Conservation (phyloP, 768 basidiomycete genomes). For the Leucocoprinus leucothites region DNA sequence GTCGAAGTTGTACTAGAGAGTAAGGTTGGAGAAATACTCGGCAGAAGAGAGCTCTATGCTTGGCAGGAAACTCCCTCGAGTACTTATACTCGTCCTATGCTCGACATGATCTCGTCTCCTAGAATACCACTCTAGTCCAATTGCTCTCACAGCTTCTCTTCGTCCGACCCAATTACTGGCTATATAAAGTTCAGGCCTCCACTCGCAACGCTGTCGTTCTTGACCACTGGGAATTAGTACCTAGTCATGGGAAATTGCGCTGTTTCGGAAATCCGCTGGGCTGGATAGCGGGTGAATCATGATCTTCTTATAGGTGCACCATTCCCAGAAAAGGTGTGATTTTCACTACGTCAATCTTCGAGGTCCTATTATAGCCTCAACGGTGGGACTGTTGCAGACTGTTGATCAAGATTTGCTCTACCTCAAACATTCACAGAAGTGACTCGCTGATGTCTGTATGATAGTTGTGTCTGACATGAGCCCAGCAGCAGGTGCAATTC, state of each 20-base stretch:
- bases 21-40: not conserved
- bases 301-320: constrained; percentile 1
- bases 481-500: no score
- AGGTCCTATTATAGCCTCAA: not conserved
- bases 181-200: not conserved
- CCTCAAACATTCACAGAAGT: not conserved
- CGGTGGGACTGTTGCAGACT: not conserved
- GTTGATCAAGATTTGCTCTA: not conserved
- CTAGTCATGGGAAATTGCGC: not conserved
- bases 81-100: constrained; percentile 5
- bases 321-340: constrained; percentile 5
- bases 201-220: not conserved
- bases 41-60: not conserved
- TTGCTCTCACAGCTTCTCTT: constrained; percentile 8
- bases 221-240: not conserved
- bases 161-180: not conserved
- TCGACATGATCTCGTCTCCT: not conserved
- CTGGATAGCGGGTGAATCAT: not conserved
- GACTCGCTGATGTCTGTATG: not conserved
- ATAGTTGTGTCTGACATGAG: no score
- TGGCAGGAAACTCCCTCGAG: constrained; percentile 3
- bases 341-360: constrained; percentile 1
- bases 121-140: not conserved
- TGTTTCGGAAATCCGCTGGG: not conserved
- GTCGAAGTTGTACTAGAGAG: not conserved